These are phyloP conservation scores for Leccinum olivaceopallidum DNA, from an alignment of 768 basidiomycete genomes.

Conservation along the genomic window DNA sequence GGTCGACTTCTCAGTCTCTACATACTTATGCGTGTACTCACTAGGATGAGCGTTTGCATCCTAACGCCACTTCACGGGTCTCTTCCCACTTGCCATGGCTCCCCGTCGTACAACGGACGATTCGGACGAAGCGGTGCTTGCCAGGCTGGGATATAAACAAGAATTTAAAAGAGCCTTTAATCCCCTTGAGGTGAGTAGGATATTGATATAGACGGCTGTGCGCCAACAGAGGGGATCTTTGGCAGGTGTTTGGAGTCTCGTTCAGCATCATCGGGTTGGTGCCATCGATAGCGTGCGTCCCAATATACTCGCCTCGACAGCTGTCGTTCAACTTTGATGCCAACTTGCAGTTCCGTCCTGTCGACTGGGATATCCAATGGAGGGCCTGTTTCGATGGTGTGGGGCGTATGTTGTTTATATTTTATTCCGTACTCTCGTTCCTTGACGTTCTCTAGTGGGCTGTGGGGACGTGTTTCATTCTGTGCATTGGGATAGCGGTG, in stretches of 20 bases:
- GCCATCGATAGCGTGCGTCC: conserved; percentile 55
- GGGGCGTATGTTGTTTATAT: conserved; percentile 41
- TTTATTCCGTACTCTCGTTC: background rate
- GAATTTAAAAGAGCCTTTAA: conserved; percentile 36
- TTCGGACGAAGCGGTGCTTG: conserved; percentile 32
- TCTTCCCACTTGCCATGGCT: conserved; percentile 1
- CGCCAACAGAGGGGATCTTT: background rate
- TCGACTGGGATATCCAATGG: conserved; percentile 48
- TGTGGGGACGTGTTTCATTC: conserved; percentile 35
- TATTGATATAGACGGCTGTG: background rate
- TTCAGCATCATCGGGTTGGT: conserved; percentile 71
- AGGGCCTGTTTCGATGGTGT: conserved; percentile 44
- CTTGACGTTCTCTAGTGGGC: conserved; percentile 30
- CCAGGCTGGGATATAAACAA: conserved; percentile 34
- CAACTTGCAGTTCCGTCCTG: conserved; percentile 39
- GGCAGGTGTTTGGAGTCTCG: conserved; percentile 64
- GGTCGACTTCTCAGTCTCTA: no score
- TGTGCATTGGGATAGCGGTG: conserved; percentile 38
- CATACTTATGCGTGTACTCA: no score
- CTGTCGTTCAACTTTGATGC: background rate
- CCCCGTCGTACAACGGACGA: background rate
- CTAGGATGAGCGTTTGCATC: background rate
- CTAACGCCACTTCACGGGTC: no score
- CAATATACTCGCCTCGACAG: conserved; percentile 6
- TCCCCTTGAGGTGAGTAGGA: conserved; percentile 25